Evolutionary conservation across 129 eudicot species (phyloP).

Genomic region (Helianthus annuus): DNA sequence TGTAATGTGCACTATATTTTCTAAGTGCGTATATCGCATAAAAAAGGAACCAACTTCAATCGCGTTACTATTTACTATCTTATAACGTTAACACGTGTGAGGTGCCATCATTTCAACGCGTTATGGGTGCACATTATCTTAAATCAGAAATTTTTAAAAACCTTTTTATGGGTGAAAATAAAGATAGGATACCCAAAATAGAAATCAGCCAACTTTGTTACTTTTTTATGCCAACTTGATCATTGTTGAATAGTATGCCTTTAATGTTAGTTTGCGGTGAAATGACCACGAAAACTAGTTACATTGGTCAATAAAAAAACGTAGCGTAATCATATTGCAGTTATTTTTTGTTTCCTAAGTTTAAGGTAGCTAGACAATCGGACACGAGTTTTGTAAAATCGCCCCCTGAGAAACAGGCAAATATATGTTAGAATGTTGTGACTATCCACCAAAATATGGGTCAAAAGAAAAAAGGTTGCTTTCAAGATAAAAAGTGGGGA

Average conservation of each 20-base stretch:
- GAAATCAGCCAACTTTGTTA: background rate
- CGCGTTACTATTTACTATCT: background rate
- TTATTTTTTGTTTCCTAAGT: background rate
- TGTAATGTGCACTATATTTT: background rate
- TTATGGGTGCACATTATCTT: background rate
- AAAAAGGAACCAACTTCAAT: background rate
- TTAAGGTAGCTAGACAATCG: background rate
- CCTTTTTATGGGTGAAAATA: slow-evolving; percentile 15
- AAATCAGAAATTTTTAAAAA: background rate
- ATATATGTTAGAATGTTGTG: slow-evolving; percentile 5
- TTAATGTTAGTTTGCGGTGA: background rate
- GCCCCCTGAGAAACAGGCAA: slow-evolving; percentile 34
- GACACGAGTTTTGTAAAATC: slow-evolving; percentile 12
- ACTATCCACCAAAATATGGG: slow-evolving; percentile 36
- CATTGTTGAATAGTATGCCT: slow-evolving; percentile 6
- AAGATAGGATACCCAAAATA: background rate
- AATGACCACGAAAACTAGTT: slow-evolving; percentile 24
- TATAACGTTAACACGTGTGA: background rate
- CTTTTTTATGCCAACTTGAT: slow-evolving; percentile 7
- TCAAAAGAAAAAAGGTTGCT: slow-evolving; percentile 19
- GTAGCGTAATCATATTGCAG: slow-evolving; percentile 21
- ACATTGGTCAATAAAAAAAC: slow-evolving; percentile 29
- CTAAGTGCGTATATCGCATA: background rate
- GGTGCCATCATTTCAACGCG: background rate
- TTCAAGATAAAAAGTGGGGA: slow-evolving; percentile 14